Conservation (phyloP, 2,329 filamentous ascomycete species). For the Thyridium curvatum region DNA sequence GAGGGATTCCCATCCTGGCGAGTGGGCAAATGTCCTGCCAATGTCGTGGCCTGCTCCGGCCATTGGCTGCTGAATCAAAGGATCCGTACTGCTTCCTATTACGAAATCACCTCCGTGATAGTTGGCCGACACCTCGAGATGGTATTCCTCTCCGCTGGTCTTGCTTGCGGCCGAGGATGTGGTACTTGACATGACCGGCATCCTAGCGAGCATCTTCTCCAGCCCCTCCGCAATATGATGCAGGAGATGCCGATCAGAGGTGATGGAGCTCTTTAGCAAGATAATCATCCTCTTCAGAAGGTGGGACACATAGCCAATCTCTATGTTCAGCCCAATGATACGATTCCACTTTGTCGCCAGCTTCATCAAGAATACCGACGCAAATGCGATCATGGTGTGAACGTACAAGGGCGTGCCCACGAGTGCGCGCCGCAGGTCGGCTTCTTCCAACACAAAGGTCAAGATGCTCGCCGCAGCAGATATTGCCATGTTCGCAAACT, state of each 20-base stretch:
- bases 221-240: slow-evolving; percentile 28
- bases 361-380: slow-evolving; percentile 24
- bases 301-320: slow-evolving; percentile 20
- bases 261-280: slow-evolving; percentile 20
- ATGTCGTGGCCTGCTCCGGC: too few relatives aligned
- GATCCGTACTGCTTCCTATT: too few relatives aligned
- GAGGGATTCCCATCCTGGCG: slow-evolving; percentile 1
- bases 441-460: slow-evolving; percentile 21
- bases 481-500: slow-evolving; percentile 22
- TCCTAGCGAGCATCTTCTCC: slow-evolving; percentile 22
- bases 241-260: slow-evolving; percentile 26
- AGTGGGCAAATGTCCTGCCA: too few relatives aligned
- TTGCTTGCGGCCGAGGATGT: not conserved
- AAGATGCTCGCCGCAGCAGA: slow-evolving; percentile 37
- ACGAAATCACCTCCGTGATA: too few relatives aligned
- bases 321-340: slow-evolving; percentile 23
- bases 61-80: too few relatives aligned
- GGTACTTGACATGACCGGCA: not conserved
- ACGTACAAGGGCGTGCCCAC: slow-evolving; percentile 24
- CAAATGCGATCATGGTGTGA: slow-evolving; percentile 25
- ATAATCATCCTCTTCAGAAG: slow-evolving; percentile 23
- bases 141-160: not conserved
- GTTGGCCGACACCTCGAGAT: too few relatives aligned
- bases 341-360: slow-evolving; percentile 22
- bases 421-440: slow-evolving; percentile 19